phyloP scores from a whole-genome alignment of 2,329 filamentous ascomycete genomes.

The Oidium heveae region DNA sequence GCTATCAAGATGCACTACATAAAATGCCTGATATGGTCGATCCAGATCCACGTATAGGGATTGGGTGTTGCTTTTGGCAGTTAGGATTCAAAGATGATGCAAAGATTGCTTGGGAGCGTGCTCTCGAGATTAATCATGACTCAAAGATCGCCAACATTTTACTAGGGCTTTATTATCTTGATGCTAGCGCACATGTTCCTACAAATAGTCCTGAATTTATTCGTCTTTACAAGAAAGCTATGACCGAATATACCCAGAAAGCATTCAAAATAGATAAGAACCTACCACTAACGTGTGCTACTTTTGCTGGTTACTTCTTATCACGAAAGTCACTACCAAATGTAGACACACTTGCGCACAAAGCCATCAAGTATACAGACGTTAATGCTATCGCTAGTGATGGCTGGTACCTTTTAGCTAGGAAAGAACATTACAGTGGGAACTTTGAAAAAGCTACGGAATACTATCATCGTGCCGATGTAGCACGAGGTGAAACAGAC shows the following conservation, averaged over 20 bases:
- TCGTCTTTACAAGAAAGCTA: conserved; percentile 69
- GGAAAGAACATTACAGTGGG: conserved; percentile 69
- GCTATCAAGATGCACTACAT: conserved; percentile 67
- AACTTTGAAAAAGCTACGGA: conserved; percentile 53
- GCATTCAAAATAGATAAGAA: conserved; percentile 87
- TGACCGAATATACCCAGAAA: conserved; percentile 82
- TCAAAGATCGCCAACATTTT: conserved; percentile 82
- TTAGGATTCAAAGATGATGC: conserved; percentile 86
- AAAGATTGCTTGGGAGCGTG: conserved; percentile 69
- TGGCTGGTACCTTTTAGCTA: conserved; percentile 83
- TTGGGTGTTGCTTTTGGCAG: conserved; percentile 94
- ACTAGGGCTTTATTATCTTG: conserved; percentile 71
- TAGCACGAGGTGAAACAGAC: conserved; percentile 76
- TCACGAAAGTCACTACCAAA: conserved; percentile 56
- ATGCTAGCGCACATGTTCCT: conserved; percentile 59
- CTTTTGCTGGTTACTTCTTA: conserved; percentile 77
- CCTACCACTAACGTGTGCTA: conserved; percentile 67
- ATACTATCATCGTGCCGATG: conserved; percentile 74
- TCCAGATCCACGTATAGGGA: conserved; percentile 84
- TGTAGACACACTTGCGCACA: conserved; percentile 67
- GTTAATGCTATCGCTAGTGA: conserved; percentile 93
- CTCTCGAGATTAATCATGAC: conserved; percentile 53
- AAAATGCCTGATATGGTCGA: conserved; percentile 75
- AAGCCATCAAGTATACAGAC: conserved; percentile 86
- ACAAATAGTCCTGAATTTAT: conserved; percentile 70